Evolutionary conservation across 257 asterid genomes (phyloP).

Genomic region (Euphrasia confusa): DNA sequence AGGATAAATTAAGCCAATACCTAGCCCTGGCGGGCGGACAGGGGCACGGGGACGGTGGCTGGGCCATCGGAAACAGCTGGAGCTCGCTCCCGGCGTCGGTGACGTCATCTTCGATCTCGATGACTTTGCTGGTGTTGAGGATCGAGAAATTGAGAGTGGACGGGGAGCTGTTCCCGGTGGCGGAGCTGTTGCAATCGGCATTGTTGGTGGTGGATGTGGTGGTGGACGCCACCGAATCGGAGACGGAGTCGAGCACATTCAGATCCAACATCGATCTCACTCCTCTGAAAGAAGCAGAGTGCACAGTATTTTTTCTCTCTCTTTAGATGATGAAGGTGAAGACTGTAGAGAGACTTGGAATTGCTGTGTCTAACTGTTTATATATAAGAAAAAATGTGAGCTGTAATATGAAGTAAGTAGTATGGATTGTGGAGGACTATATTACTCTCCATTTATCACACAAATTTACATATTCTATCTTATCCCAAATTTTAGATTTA

Average conservation of each 20-base stretch:
- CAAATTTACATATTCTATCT: no score
- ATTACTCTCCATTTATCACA: no score
- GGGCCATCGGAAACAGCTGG: not conserved
- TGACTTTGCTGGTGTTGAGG: not conserved
- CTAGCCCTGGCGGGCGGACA: slow-evolving; percentile 24
- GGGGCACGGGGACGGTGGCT: not conserved
- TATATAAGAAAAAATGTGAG: not conserved
- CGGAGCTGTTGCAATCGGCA: slow-evolving; percentile 28
- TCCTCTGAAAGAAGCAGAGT: not conserved
- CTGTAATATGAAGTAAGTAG: no score
- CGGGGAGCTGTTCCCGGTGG: slow-evolving; percentile 22
- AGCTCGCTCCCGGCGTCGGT: not conserved
- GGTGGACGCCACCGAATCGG: slow-evolving; percentile 53
- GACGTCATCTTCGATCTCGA: not conserved
- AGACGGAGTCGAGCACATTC: slow-evolving; percentile 38
- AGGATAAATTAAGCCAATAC: slow-evolving; percentile 64
- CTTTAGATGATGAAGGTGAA: slow-evolving; percentile 28
- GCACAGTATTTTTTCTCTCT: slow-evolving; percentile 12
- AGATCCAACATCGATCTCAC: slow-evolving; percentile 73
- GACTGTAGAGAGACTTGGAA: slow-evolving; percentile 11
- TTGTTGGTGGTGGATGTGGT: slow-evolving; percentile 48
- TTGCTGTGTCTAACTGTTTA: not conserved
- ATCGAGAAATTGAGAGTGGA: slow-evolving; percentile 1
- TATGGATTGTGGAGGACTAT: no score
- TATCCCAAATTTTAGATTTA: no score